Conservation (phyloP, 306 rosid species). For the Hippophae rhamnoides region DNA sequence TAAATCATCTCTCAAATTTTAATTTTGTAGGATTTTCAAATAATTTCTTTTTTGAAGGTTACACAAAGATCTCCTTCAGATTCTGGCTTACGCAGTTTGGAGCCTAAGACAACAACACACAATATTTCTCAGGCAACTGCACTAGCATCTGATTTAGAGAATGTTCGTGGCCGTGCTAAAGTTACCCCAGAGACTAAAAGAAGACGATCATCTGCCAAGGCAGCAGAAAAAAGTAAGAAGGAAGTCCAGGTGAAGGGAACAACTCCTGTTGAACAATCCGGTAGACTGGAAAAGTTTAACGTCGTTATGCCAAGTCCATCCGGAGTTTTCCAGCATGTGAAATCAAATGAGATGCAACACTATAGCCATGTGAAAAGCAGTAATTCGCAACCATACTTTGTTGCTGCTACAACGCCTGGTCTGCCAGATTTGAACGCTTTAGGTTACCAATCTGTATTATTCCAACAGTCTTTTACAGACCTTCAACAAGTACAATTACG, state of each 20-base stretch:
- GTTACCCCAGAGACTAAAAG: slow-evolving; percentile 55
- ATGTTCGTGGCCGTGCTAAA: slow-evolving; percentile 37
- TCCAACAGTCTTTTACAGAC: slow-evolving; percentile 90
- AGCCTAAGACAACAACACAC: slow-evolving; percentile 24
- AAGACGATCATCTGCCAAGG: slow-evolving; percentile 52
- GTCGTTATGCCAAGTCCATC: slow-evolving; percentile 33
- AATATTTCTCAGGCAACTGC: slow-evolving; percentile 34
- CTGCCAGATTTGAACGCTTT: slow-evolving; percentile 83
- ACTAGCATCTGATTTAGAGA: slow-evolving; percentile 40
- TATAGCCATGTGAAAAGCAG: slow-evolving; percentile 51
- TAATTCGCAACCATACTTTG: slow-evolving; percentile 48
- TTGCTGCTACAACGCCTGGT: slow-evolving; percentile 51
- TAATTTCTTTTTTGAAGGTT: slow-evolving; percentile 33
- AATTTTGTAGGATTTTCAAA: too few relatives aligned
- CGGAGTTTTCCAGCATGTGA: slow-evolving; percentile 65
- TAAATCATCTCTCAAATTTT: too few relatives aligned
- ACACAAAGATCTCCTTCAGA: slow-evolving; percentile 37
- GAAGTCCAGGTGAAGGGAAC: slow-evolving; percentile 33
- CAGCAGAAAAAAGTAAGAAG: slow-evolving; percentile 45
- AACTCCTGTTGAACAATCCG: slow-evolving; percentile 35
- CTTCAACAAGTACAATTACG: slow-evolving; percentile 94
- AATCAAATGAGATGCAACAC: slow-evolving; percentile 54
- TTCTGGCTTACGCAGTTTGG: slow-evolving; percentile 30
- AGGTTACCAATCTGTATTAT: slow-evolving; percentile 47
- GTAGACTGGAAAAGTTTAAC: slow-evolving; percentile 39